Conservation (phyloP, 805 yeast genomes). For the Jamesozyma spencerorum region DNA sequence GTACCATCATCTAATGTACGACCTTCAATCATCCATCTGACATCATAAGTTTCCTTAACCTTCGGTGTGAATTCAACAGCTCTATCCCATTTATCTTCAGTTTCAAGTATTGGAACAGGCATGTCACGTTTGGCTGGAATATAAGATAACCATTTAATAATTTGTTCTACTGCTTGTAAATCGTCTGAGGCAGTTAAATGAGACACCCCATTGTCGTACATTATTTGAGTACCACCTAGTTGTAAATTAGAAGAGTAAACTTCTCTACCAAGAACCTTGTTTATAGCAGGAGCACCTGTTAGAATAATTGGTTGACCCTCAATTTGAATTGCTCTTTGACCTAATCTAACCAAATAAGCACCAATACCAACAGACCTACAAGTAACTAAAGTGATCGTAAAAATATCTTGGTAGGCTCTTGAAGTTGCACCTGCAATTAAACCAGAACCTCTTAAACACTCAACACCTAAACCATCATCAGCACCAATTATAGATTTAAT, state of each 20-base stretch:
- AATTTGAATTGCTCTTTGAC: constrained; percentile 97
- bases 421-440: constrained; percentile 98
- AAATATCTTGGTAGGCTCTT: constrained; percentile 93
- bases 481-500: constrained; percentile 84
- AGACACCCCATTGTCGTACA: constrained; percentile 97
- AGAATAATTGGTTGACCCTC: constrained; percentile 98
- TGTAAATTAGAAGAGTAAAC: constrained; percentile 95
- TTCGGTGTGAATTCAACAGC: constrained; percentile 74
- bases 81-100: constrained; percentile 89
- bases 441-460: constrained; percentile 96
- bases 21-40: constrained; percentile 91
- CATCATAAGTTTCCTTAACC: constrained; percentile 70
- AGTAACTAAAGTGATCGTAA: constrained; percentile 96
- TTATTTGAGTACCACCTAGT: constrained; percentile 97
- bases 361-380: constrained; percentile 99
- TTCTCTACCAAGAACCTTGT: constrained; percentile 92
- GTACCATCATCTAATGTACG: constrained; percentile 45
- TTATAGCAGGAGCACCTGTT: constrained; percentile 98
- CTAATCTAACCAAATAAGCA: constrained; percentile 94
- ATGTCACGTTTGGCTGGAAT: constrained; percentile 83
- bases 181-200: constrained; percentile 96
- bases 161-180: constrained; percentile 89
- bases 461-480: constrained; percentile 97
- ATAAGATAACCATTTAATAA: constrained; percentile 91
- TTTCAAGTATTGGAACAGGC: constrained; percentile 83